These are phyloP conservation scores for Phytophthora hybrid DNA, from an alignment of 352 stramenopile genomes.

Conservation along the genomic window DNA sequence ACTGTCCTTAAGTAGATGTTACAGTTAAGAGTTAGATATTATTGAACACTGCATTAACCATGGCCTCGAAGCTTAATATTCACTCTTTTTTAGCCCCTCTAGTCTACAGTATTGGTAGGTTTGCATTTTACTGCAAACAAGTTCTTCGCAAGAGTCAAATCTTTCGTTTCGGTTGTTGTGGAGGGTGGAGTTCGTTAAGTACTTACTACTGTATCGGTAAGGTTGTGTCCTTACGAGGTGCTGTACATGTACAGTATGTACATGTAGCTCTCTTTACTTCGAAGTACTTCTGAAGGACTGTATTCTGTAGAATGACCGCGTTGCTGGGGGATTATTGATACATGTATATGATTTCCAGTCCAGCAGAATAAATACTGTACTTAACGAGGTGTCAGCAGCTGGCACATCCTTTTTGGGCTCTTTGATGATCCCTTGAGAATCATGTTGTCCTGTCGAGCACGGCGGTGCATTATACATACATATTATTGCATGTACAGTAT, in stretches of 20 bases:
- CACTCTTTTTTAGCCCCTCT: neutral
- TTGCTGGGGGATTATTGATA: neutral
- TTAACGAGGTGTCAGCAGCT: slow-evolving; percentile 4
- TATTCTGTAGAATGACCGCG: too few species aligned
- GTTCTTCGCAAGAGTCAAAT: neutral
- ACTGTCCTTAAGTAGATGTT: too few species aligned
- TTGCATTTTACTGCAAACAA: neutral
- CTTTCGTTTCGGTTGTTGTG: neutral
- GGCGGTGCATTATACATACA: neutral
- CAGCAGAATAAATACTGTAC: too few species aligned
- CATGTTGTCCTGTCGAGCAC: slow-evolving; percentile 20
- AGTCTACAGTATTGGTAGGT: too few species aligned
- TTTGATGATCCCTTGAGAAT: slow-evolving; percentile 19
- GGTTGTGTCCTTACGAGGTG: neutral
- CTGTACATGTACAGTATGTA: neutral
- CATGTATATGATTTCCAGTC: neutral
- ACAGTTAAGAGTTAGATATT: too few species aligned
- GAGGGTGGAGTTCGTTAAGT: neutral
- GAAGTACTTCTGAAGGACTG: too few species aligned
- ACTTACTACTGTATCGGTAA: too few species aligned
- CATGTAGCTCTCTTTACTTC: too few species aligned
- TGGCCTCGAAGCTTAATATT: neutral
- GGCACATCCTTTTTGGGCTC: slow-evolving; percentile 22
- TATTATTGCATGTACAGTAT: too few species aligned
- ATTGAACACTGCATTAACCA: neutral